Evolutionary conservation across 2,329 filamentous ascomycete species (phyloP).

Genomic region (Dactylellina haptotyla): DNA sequence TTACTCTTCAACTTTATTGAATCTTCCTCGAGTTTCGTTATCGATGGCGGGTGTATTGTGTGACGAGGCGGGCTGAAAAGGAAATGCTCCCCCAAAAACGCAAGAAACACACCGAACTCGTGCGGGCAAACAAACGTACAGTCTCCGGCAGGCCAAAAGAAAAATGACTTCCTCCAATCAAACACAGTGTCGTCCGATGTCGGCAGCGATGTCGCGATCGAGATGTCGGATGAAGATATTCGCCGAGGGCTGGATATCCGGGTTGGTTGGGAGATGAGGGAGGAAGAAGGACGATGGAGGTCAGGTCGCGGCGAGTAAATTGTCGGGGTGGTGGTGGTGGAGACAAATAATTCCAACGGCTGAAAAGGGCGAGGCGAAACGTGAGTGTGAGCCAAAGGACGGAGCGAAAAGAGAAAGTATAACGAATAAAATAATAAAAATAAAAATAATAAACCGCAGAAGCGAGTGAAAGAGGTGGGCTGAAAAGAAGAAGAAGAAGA

Average conservation of each 20-base stretch:
- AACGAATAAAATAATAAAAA: slow-evolving; percentile 5
- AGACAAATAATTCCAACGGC: slow-evolving; percentile 11
- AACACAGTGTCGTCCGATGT: slow-evolving; percentile 28
- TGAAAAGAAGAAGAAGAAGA: slow-evolving; percentile 47
- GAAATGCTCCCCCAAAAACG: slow-evolving; percentile 15
- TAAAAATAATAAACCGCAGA: neutral
- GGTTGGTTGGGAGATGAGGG: neutral
- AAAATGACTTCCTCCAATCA: slow-evolving; percentile 2
- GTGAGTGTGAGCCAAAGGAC: slow-evolving; percentile 22
- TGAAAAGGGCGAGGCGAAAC: slow-evolving; percentile 10
- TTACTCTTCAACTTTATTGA: neutral
- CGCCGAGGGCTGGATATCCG: neutral
- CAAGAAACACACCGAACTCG: slow-evolving; percentile 21
- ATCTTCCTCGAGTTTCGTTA: neutral
- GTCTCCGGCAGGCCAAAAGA: slow-evolving; percentile 15
- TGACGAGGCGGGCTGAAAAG: slow-evolving; percentile 5
- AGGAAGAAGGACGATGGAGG: neutral
- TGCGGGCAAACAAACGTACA: slow-evolving; percentile 3
- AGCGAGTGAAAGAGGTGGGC: slow-evolving; percentile 13
- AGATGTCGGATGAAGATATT: neutral
- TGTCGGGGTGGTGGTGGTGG: slow-evolving; percentile 1
- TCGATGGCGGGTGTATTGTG: neutral
- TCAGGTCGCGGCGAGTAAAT: slow-evolving; percentile 20
- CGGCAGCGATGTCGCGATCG: slow-evolving; percentile 17
- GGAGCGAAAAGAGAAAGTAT: neutral